These are phyloP conservation scores for Colletotrichum sp. DNA, from an alignment of 2,329 filamentous ascomycete genomes.

Conservation along the genomic window DNA sequence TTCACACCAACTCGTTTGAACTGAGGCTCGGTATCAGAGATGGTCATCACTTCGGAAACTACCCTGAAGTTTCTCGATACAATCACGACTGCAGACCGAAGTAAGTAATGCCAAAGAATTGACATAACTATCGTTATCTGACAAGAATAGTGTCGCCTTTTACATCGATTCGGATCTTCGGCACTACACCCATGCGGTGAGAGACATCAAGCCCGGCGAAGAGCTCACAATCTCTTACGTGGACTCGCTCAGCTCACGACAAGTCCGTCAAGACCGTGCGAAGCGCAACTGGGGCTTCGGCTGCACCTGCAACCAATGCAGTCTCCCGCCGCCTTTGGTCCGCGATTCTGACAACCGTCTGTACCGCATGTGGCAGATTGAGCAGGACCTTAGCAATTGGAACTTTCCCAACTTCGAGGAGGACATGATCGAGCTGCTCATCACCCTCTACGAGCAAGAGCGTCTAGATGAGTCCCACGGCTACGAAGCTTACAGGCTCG, in stretches of 20 bases:
- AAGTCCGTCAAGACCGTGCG: conserved; percentile 27
- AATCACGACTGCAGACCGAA: conserved; percentile 41
- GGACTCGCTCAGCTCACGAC: conserved; percentile 4
- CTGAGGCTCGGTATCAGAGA: conserved; percentile 16
- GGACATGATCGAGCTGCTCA: conserved; percentile 21
- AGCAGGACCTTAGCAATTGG: conserved; percentile 19
- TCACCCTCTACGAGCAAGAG: conserved; percentile 23
- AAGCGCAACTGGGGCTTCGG: conserved; percentile 30
- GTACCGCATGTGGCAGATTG: conserved; percentile 22
- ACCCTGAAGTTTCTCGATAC: conserved; percentile 26
- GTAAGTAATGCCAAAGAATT: conserved; percentile 16
- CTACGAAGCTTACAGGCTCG: conserved; percentile 39
- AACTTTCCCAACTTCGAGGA: conserved; percentile 18
- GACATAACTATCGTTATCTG: no score
- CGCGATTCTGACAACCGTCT: conserved; percentile 25
- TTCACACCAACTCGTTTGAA: conserved; percentile 39
- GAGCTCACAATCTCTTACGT: conserved; percentile 39
- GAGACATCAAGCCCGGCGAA: conserved; percentile 36
- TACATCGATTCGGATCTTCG: conserved; percentile 33
- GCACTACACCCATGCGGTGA: conserved; percentile 38
- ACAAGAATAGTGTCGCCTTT: conserved; percentile 17
- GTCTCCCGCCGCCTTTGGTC: conserved; percentile 19
- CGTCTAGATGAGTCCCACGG: conserved; percentile 26
- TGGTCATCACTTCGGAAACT: conserved; percentile 28
- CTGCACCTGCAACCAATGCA: conserved; percentile 28